These are phyloP conservation scores for Prosopis cineraria DNA, from an alignment of 306 rosid genomes.

Conservation along the genomic window DNA sequence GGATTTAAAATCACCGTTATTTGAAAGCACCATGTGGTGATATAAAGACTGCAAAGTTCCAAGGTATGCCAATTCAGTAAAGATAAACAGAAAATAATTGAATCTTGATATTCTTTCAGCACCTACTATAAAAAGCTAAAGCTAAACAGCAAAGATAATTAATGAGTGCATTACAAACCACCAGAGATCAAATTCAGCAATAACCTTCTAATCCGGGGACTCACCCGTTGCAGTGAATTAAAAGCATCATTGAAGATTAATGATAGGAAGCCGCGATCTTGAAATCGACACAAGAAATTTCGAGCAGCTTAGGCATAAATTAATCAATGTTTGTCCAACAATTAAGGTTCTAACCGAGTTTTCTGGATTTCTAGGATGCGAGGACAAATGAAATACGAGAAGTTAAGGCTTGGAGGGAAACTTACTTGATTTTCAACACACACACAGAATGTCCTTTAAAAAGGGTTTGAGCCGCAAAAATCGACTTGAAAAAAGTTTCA, in stretches of 20 bases:
- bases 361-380: background rate
- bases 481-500: background rate
- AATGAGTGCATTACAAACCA: slow-evolving; percentile 5
- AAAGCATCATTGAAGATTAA: background rate
- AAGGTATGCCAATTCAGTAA: background rate
- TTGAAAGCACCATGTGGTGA: background rate
- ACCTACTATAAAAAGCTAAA: background rate
- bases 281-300: background rate
- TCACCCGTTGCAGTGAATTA: background rate
- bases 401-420: background rate
- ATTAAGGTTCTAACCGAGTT: background rate
- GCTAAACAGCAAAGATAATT: background rate
- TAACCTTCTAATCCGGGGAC: background rate
- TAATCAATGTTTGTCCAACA: background rate
- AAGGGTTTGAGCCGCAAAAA: background rate
- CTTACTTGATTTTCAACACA: background rate
- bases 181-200: slow-evolving; percentile 4
- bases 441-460: background rate
- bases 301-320: background rate
- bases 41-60: background rate
- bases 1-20: background rate
- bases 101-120: slow-evolving; percentile 3
- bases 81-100: background rate
- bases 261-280: background rate
- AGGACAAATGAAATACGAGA: background rate